Base-by-base conservation (phyloP, 352 stramenopile genomes). In the Globisporangium irregulare region DNA sequence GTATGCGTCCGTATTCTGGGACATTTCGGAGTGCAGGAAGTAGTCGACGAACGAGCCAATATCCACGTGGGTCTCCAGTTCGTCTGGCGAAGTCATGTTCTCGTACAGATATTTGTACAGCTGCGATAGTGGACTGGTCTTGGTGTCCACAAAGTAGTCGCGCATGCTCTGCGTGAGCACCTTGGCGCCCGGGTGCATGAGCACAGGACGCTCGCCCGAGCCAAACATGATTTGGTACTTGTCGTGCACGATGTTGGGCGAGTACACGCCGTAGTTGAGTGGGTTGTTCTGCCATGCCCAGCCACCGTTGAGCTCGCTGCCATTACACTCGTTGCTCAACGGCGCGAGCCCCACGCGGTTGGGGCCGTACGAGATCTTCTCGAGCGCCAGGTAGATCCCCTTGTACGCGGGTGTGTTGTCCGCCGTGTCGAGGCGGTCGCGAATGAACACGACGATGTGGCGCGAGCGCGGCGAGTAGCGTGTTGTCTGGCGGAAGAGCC, bases 271-370 rank as follows among this genome's bases (percentile, higher is more conserved):
- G 38, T 71, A 71, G 56, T 90, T 92, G 0, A 83, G 78, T 54
- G 81, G 87, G 59, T 94, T 81, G 66, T 91, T 91, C 65, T 89
- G 81, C 86, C 86, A 94, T 55, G 84, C 84, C 86, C 86, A 94
- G 34, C 86, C 86, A 18, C 86, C 86, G 15, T 66, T 80, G 62
- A 91, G 50, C 20, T 88, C 79, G n/a, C 77, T 69, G 1, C 76
- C 73, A 3, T 69, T 71, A 63, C 84, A 92, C 8, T 66, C 38
- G 1, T 74, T 50, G 58, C 88, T 67, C 61, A 93, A 80, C 8
- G 72, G 69, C 18, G 86, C 83, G 12, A 94, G 67, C 6, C 82
- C 79, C 6, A 91, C 80, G 32, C 87, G 86, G 72, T 89, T 82
- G 36, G 76, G 74, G 59, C 86, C 86, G 62, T 92, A 94, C 34